Conservation (phyloP, 2,329 filamentous ascomycete species). For the Colletotrichum abscissum region DNA sequence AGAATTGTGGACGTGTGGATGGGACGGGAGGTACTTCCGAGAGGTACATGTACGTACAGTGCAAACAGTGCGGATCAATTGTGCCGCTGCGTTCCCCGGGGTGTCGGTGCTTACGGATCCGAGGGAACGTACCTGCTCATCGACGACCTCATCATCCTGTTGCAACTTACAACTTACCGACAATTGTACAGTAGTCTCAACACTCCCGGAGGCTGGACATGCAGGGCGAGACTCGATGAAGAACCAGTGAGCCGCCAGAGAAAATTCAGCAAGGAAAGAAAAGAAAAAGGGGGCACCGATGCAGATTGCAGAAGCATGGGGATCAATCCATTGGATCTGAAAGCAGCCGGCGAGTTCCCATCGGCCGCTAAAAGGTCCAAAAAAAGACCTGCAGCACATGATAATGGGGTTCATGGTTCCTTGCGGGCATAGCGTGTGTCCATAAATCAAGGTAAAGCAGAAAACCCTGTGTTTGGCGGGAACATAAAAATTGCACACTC, state of each 20-base stretch:
- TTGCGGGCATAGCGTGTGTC: neutral
- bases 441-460: conserved; percentile 7
- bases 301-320: neutral
- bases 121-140: neutral
- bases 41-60: neutral
- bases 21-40: neutral
- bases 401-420: neutral
- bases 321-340: conserved; percentile 7
- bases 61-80: neutral
- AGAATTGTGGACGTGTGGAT: neutral
- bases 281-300: neutral
- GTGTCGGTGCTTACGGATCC: neutral
- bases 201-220: neutral
- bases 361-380: conserved; percentile 25
- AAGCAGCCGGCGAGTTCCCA: conserved; percentile 15
- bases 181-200: neutral
- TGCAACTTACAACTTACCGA: neutral
- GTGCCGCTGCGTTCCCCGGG: neutral
- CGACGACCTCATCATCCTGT: neutral
- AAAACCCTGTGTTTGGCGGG: conserved; percentile 3
- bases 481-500: conserved; percentile 16
- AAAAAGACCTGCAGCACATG: conserved; percentile 26
- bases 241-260: neutral
- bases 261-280: neutral
- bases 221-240: neutral